Conservation (phyloP, 768 basidiomycete species). For the Daedaleopsis sinensis region DNA sequence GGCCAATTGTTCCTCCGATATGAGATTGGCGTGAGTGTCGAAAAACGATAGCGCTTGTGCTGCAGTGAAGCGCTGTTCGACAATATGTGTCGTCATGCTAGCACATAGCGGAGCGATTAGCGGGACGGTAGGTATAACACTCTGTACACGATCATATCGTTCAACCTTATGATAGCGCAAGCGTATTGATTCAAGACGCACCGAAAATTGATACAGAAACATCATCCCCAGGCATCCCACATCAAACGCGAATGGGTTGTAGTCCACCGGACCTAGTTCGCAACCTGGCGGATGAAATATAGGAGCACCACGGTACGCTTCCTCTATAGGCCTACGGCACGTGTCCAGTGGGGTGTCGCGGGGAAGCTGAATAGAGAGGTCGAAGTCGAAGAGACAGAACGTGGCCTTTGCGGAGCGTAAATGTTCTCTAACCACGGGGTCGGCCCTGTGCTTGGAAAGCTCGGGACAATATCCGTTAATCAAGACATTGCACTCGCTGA, state of each 20-base stretch:
- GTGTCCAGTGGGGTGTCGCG: background rate
- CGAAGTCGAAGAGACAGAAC: slow-evolving; percentile 1
- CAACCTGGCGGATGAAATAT: background rate
- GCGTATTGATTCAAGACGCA: background rate
- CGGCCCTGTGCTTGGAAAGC: too few relatives aligned
- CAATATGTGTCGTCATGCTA: background rate
- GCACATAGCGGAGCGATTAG: background rate
- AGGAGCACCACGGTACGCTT: background rate
- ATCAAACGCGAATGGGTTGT: slow-evolving; percentile 8
- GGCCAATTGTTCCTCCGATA: background rate
- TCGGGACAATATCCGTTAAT: background rate
- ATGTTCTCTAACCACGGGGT: background rate
- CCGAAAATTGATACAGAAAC: background rate
- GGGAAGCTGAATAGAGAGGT: background rate
- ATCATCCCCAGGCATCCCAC: background rate
- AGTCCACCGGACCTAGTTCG: background rate
- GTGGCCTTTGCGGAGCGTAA: background rate
- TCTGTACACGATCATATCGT: background rate
- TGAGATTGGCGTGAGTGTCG: too few relatives aligned
- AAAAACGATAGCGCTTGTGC: background rate
- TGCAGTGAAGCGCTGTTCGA: background rate
- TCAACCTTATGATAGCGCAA: background rate
- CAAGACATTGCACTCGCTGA: background rate
- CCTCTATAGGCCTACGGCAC: background rate
- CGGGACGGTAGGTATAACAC: background rate